Conservation (phyloP, 345 rosid genomes). For the Kandelia obovata region DNA sequence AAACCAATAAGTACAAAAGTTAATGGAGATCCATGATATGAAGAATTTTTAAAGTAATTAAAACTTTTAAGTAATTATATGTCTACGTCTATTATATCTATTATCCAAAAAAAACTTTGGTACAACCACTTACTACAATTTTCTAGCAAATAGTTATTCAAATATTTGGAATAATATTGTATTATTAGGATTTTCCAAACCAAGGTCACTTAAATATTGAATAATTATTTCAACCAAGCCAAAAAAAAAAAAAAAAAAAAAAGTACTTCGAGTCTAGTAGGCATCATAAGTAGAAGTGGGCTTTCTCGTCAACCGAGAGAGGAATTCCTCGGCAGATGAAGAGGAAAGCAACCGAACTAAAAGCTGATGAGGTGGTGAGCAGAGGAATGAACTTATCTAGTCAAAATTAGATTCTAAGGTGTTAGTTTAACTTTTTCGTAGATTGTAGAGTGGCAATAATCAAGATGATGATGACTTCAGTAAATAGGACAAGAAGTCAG, state of each 20-base stretch:
- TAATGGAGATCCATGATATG: too few species aligned
- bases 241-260: constrained; percentile 14
- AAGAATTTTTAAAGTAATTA: too few species aligned
- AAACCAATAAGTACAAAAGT: too few species aligned
- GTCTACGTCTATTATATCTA: too few species aligned
- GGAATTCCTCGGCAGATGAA: constrained; percentile 34
- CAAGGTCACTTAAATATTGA: constrained; percentile 54
- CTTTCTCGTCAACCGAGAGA: constrained; percentile 15
- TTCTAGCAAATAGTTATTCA: constrained; percentile 57
- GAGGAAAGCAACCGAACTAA: constrained; percentile 29
- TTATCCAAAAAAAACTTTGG: too few species aligned
- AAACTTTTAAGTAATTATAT: too few species aligned
- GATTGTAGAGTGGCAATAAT: constrained; percentile 22
- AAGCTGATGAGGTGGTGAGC: constrained; percentile 22
- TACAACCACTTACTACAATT: background rate
- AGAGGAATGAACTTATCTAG: background rate
- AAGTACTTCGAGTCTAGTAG: constrained; percentile 61
- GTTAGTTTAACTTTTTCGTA: background rate
- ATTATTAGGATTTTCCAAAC: constrained; percentile 68
- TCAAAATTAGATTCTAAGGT: background rate
- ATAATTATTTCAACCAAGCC: constrained; percentile 88
- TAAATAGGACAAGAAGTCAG: constrained; percentile 3
- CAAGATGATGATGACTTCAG: constrained; percentile 24
- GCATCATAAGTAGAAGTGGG: constrained; percentile 29
- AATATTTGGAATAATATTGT: constrained; percentile 68